phyloP scores from a whole-genome alignment of 768 basidiomycete genomes.

The Mycena floridula region DNA sequence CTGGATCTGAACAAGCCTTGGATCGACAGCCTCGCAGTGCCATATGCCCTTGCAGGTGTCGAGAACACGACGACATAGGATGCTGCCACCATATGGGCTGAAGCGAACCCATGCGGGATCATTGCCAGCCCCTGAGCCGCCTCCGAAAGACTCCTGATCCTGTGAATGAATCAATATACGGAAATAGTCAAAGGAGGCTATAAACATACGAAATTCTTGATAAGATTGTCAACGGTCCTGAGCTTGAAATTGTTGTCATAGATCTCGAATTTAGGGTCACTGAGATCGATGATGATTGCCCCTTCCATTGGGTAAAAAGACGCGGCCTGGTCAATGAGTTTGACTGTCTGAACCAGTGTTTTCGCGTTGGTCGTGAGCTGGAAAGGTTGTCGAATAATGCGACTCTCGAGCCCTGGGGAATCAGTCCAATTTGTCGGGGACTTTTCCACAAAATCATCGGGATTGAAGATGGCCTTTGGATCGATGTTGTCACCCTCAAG shows the following conservation, averaged over 20 bases:
- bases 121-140: conserved; percentile 2
- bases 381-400: background rate
- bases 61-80: conserved; percentile 4
- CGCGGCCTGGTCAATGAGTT: background rate
- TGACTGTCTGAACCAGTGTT: background rate
- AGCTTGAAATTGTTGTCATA: background rate
- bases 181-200: background rate
- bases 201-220: conserved; percentile 4
- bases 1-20: background rate
- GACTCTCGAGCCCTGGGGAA: background rate
- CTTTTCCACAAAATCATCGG: background rate
- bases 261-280: background rate
- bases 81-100: background rate
- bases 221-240: conserved; percentile 1
- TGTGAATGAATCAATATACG: background rate
- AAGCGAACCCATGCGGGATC: conserved; percentile 2
- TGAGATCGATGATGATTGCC: background rate
- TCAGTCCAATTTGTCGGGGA: background rate
- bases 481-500: too few relatives aligned
- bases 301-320: background rate
- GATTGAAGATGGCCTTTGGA: background rate
- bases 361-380: background rate
- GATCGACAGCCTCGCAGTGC: background rate
- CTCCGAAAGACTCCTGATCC: conserved; percentile 6
- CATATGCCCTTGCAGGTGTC: conserved; percentile 2